A percentile compares a stretch with the other conserved stretches of the same genome.
Evolutionary conservation across 2,329 filamentous ascomycete genomes (phyloP).

Genomic region (Blastomyces silverae): DNA sequence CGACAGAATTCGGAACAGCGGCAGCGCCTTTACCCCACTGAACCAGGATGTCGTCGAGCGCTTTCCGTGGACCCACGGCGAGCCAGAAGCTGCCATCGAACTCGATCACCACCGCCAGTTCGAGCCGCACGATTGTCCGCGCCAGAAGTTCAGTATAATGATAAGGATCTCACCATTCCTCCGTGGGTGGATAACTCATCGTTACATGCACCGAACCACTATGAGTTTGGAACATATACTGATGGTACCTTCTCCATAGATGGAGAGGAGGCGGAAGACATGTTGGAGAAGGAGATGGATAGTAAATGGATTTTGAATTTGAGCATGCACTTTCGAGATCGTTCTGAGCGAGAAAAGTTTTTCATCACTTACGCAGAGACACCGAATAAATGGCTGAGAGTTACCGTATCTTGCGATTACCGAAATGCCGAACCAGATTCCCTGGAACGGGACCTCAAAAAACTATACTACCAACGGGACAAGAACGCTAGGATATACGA

Average conservation of each 20-base stretch:
- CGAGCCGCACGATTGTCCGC: constrained; percentile 36
- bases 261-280: constrained; percentile 28
- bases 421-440: constrained; percentile 71
- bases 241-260: constrained; percentile 14
- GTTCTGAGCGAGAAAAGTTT: constrained; percentile 90
- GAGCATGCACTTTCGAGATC: constrained; percentile 96
- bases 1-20: constrained; percentile 63
- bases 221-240: constrained; percentile 15
- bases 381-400: constrained; percentile 70
- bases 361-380: constrained; percentile 89
- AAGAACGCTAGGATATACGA: constrained; percentile 93
- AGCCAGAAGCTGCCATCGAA: constrained; percentile 40
- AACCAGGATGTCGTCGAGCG: constrained; percentile 59
- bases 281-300: constrained; percentile 73
- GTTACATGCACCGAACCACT: not conserved
- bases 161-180: constrained; percentile 26
- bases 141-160: constrained; percentile 36
- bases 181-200: constrained; percentile 18
- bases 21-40: constrained; percentile 61
- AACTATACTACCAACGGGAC: constrained; percentile 75
- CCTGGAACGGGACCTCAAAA: constrained; percentile 73
- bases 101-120: constrained; percentile 38
- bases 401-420: constrained; percentile 93
- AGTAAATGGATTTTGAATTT: constrained; percentile 91
- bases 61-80: constrained; percentile 51